These are phyloP conservation scores for Mentha longifolia DNA, from an alignment of 257 asterid genomes.

Conservation along the genomic window DNA sequence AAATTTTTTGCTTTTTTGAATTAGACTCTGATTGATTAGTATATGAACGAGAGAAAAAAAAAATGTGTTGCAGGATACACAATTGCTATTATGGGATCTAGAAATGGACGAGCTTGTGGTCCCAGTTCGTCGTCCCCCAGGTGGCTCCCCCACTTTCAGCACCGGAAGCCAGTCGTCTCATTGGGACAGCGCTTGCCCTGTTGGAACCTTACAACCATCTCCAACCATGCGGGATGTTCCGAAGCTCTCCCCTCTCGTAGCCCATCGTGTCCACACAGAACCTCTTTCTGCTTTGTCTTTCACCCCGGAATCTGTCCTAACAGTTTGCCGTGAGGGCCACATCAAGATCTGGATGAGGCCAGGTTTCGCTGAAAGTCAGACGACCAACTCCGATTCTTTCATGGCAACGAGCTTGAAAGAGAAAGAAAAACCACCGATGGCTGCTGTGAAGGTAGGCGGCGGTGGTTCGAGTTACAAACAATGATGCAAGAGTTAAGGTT, in stretches of 20 bases:
- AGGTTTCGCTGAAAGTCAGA: conserved; percentile 58
- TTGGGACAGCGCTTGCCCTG: conserved; percentile 84
- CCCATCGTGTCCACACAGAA: conserved; percentile 93
- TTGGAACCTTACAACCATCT: conserved; percentile 82
- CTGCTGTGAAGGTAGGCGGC: conserved; percentile 52
- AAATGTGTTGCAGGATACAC: conserved; percentile 69
- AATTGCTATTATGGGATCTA: conserved; percentile 93
- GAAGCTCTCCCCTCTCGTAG: conserved; percentile 81
- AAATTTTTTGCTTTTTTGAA: not conserved
- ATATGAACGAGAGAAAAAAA: not conserved
- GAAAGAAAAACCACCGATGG: conserved; percentile 56
- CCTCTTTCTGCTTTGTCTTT: conserved; percentile 89
- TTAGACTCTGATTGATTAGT: not conserved
- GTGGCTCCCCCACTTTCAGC: conserved; percentile 93
- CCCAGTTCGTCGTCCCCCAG: conserved; percentile 93
- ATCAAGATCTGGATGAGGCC: conserved; percentile 96
- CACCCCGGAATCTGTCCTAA: conserved; percentile 84
- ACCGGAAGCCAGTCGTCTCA: conserved; percentile 94
- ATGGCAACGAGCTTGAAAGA: conserved; percentile 61
- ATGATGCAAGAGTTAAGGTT: conserved; percentile 36
- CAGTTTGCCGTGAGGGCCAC: conserved; percentile 90
- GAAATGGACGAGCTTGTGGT: conserved; percentile 98
- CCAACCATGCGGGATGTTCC: conserved; percentile 93
- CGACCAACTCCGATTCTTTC: conserved; percentile 61
- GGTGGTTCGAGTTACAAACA: conserved; percentile 56